phyloP scores from a whole-genome alignment of 495 filamentous ascomycete species.

The Elasticomyces elasticus region DNA sequence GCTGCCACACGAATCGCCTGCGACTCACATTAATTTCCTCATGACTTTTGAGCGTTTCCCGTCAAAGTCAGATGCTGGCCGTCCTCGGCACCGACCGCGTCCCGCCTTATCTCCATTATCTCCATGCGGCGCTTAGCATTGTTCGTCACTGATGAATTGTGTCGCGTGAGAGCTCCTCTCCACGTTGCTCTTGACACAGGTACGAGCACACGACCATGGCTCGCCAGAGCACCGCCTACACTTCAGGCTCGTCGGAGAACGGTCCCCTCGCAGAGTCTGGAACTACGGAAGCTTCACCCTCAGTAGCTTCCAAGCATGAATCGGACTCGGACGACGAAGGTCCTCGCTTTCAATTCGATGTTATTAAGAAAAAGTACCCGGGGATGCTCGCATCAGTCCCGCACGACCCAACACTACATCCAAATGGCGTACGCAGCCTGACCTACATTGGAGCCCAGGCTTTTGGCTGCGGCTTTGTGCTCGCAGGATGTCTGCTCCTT shows the following conservation, averaged over 20 bases:
- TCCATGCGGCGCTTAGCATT: no score
- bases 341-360: constrained; percentile 5
- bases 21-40: no score
- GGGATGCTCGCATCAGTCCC: constrained; percentile 6
- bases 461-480: constrained; percentile 46
- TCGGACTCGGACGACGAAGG: constrained; percentile 2
- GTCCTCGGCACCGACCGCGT: no score
- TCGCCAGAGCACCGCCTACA: neutral
- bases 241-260: constrained; percentile 3
- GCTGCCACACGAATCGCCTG: no score
- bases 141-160: no score
- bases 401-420: constrained; percentile 22
- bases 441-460: constrained; percentile 68
- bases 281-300: constrained; percentile 16
- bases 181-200: no score
- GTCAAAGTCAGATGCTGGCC: no score
- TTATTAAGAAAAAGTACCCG: neutral
- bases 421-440: constrained; percentile 42
- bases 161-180: neutral
- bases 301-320: neutral
- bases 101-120: no score
- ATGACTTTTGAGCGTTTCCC: no score
- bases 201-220: neutral
- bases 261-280: constrained; percentile 7
- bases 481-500: constrained; percentile 36